Conservation (phyloP, 2,329 filamentous ascomycete species). For the Apiospora saccharicola region DNA sequence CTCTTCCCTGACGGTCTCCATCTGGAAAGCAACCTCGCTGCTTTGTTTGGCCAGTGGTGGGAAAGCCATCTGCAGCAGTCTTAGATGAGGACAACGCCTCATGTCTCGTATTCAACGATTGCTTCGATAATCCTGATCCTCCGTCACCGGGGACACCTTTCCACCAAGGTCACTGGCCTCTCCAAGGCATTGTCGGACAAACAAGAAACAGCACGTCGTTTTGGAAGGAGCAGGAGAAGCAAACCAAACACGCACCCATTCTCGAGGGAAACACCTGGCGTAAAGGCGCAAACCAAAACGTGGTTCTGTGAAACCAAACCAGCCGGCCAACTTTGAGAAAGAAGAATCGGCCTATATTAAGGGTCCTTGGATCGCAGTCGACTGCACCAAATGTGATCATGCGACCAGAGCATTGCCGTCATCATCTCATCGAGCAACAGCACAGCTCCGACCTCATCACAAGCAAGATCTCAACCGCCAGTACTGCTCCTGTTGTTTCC, state of each 20-base stretch:
- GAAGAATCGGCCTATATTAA: background rate
- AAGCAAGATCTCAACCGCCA: background rate
- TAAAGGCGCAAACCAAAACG: background rate
- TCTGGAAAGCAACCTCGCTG: background rate
- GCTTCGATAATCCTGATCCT: background rate
- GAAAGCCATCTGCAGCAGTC: slow-evolving; percentile 10
- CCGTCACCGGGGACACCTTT: background rate
- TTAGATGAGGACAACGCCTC: background rate
- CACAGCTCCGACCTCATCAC: background rate
- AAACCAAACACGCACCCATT: background rate
- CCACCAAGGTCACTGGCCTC: background rate
- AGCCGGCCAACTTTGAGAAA: no score
- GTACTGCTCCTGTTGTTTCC: background rate
- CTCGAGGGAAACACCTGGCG: background rate
- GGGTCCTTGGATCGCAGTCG: background rate
- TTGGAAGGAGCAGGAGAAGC: background rate
- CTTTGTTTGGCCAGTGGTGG: background rate
- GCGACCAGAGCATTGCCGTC: background rate
- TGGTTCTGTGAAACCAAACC: background rate
- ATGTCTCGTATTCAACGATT: slow-evolving; percentile 6
- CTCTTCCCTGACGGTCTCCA: background rate
- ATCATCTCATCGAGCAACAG: background rate
- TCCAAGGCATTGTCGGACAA: background rate
- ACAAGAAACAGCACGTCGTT: background rate
- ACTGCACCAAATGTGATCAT: slow-evolving; percentile 2